These are phyloP conservation scores for Calonectria leucothoes DNA, from an alignment of 2,329 filamentous ascomycete genomes.

Conservation along the genomic window DNA sequence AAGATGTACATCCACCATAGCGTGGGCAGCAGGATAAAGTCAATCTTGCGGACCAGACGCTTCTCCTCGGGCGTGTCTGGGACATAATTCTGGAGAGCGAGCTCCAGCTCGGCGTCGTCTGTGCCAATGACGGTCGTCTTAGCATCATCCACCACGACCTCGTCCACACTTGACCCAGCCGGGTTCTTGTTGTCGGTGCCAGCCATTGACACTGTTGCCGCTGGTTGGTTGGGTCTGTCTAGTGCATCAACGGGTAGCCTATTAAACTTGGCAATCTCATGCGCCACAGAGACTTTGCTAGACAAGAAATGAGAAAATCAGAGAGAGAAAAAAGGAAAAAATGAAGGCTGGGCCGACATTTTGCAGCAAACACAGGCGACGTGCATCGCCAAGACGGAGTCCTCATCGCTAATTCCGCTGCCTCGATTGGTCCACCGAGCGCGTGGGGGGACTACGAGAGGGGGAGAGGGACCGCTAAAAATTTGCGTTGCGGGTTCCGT, in stretches of 20 bases:
- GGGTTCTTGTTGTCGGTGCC: not conserved
- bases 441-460: too few relatives aligned
- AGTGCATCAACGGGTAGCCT: too few relatives aligned
- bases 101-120: slow-evolving; percentile 11
- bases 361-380: not conserved
- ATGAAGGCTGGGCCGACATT: not conserved
- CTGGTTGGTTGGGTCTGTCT: not conserved
- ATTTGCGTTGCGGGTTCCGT: not conserved
- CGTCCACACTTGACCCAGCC: not conserved
- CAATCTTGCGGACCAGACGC: slow-evolving; percentile 56
- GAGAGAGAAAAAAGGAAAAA: too few relatives aligned
- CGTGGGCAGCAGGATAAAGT: slow-evolving; percentile 61
- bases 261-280: not conserved
- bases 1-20: slow-evolving; percentile 50
- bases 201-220: not conserved
- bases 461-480: not conserved
- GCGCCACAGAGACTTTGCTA: not conserved
- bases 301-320: not conserved
- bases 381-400: not conserved
- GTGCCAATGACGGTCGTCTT: not conserved
- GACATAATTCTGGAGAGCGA: slow-evolving; percentile 18
- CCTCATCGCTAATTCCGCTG: not conserved
- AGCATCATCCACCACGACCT: not conserved
- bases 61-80: slow-evolving; percentile 41
- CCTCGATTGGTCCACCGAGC: not conserved